Evolutionary conservation across 208 protist species (phyloP).

Genomic region (Trypanosoma boissoni): DNA sequence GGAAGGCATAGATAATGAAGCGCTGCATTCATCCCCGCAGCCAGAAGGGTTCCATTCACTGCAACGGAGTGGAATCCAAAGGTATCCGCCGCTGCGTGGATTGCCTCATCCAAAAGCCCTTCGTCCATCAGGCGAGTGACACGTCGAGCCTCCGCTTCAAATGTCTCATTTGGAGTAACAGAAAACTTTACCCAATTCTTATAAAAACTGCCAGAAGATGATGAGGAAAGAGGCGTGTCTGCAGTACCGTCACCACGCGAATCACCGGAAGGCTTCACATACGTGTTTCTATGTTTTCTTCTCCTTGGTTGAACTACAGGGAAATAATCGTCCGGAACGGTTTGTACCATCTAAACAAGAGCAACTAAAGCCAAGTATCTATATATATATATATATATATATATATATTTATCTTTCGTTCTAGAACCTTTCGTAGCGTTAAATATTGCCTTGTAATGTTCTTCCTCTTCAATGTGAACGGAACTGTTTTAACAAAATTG

Average conservation of each 20-base stretch:
- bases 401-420: too few relatives aligned
- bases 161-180: not conserved
- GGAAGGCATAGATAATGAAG: conserved; percentile 3
- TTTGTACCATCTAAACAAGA: too few relatives aligned
- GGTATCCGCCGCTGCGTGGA: not conserved
- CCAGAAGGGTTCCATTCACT: conserved; percentile 21
- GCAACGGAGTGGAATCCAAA: conserved; percentile 6
- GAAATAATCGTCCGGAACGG: conserved; percentile 32
- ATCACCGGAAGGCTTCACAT: not conserved
- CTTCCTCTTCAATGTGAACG: too few relatives aligned
- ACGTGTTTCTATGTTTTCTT: not conserved
- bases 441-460: too few relatives aligned
- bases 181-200: not conserved
- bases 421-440: too few relatives aligned
- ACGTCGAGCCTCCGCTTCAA: not conserved
- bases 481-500: too few relatives aligned
- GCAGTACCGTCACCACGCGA: not conserved
- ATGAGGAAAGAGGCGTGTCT: not conserved
- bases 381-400: too few relatives aligned
- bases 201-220: not conserved
- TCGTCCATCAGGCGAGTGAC: conserved; percentile 12
- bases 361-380: too few relatives aligned
- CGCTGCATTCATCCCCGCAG: conserved; percentile 3
- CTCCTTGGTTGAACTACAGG: not conserved
- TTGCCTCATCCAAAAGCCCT: conserved; percentile 17